phyloP scores from a whole-genome alignment of 176 grass and related monocot genomes.

The Poa annua region DNA sequence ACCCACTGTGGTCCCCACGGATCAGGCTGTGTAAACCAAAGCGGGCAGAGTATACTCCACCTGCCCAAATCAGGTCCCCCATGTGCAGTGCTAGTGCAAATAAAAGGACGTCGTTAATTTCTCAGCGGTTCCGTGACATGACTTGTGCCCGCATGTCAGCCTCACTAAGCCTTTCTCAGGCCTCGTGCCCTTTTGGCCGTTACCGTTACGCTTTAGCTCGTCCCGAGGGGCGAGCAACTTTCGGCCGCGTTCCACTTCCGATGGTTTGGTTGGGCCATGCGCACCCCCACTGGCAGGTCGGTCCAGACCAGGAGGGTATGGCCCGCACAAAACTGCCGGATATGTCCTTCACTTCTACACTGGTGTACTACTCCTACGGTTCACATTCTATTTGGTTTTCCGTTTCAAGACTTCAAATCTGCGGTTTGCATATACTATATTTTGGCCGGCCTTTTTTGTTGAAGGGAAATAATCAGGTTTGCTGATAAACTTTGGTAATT shows the following conservation, averaged over 20 bases:
- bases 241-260: constrained; percentile 26
- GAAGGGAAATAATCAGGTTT: too few species aligned
- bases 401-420: too few species aligned
- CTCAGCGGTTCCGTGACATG: constrained; percentile 40
- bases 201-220: constrained; percentile 45
- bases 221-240: constrained; percentile 40
- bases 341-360: too few species aligned
- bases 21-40: not conserved
- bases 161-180: fast-evolving
- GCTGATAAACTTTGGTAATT: too few species aligned
- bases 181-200: constrained; percentile 38
- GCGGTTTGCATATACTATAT: too few species aligned
- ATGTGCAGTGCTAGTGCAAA: not conserved
- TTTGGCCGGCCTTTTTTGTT: too few species aligned
- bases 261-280: too few species aligned
- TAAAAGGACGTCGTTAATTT: not conserved
- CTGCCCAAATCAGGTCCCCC: not conserved
- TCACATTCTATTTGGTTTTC: too few species aligned
- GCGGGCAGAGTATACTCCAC: not conserved
- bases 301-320: too few species aligned
- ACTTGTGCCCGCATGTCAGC: constrained; percentile 4
- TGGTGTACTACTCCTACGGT: too few species aligned
- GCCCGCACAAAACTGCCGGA: too few species aligned
- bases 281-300: not conserved
- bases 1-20: fast-evolving